Evolutionary conservation across 495 filamentous ascomycete species (phyloP).

Genomic region (Hypoxylon intermedium): DNA sequence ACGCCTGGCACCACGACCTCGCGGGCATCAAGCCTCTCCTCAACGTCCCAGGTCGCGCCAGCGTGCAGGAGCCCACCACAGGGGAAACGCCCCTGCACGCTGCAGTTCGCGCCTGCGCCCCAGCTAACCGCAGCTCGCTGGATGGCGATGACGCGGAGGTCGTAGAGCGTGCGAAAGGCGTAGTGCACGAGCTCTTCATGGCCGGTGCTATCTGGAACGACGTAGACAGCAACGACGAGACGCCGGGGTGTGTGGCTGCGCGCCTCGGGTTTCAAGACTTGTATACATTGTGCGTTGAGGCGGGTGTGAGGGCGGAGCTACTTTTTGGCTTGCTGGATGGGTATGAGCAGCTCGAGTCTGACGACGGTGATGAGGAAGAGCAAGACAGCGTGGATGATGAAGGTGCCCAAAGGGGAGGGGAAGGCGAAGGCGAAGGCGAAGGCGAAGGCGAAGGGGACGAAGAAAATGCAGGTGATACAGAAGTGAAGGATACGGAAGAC

Average conservation of each 20-base stretch:
- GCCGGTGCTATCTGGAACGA: slow-evolving; percentile 98
- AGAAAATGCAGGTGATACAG: slow-evolving; percentile 18
- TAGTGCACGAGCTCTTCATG: slow-evolving; percentile 77
- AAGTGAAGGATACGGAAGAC: background rate
- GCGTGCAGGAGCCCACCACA: slow-evolving; percentile 82
- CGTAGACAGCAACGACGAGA: slow-evolving; percentile 82
- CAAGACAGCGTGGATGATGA: too few species aligned
- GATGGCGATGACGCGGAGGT: slow-evolving; percentile 49
- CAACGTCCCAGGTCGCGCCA: slow-evolving; percentile 67
- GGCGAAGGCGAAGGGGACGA: slow-evolving; percentile 35
- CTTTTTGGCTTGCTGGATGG: slow-evolving; percentile 76
- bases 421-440: slow-evolving; percentile 46
- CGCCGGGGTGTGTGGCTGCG: slow-evolving; percentile 85
- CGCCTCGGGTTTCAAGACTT: slow-evolving; percentile 73
- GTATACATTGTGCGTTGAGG: slow-evolving; percentile 87
- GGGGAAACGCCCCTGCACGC: slow-evolving; percentile 88
- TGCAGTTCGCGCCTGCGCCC: slow-evolving; percentile 83
- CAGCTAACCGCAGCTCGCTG: slow-evolving; percentile 39
- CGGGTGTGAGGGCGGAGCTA: slow-evolving; percentile 90
- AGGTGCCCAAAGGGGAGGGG: too few species aligned
- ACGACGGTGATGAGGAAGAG: slow-evolving; percentile 64
- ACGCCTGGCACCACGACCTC: slow-evolving; percentile 83
- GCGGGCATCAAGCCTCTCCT: slow-evolving; percentile 75
- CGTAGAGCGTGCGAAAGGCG: slow-evolving; percentile 65
- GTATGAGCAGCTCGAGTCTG: slow-evolving; percentile 75